Evolutionary conservation across 495 filamentous ascomycete species (phyloP), one percentile per base, ranked within the genome.

Genomic region (Filosporella fistucella): DNA sequence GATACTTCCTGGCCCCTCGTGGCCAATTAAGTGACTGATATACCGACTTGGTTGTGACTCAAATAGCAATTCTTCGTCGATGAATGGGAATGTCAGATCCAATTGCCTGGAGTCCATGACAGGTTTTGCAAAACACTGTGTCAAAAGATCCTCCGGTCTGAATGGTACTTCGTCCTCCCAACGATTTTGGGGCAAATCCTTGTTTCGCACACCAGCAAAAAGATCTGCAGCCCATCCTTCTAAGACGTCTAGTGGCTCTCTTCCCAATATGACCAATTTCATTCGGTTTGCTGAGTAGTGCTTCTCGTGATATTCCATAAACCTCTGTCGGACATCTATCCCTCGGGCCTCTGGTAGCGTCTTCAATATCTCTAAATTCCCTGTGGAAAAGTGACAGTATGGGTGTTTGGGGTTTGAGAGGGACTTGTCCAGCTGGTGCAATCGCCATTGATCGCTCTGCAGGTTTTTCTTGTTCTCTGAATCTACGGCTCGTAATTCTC

Each of bases 381-480:
- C 93, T 0, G 93, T 99, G 0, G 91, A 94, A 64, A 99, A 99
- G 60, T 96, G 87, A 62, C 85, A 85, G 59, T 87, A 95, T n/a
- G 93, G 93, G 60, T 97, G 94, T 30, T 82, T 81, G 3, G 85
- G 81, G 65, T 91, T 99, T 20, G 91, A 90, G 10, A 94, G 69
- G 1, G 88, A 85, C 66, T 96, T 96, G 60, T 87, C 87, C 24
- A 99, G 75, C 62, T 99, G 93, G 65, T 91, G 81, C 49, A 96
- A 66, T 17, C 93, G 84, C 94, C 94, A 99, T 49, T 79, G 70
- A 63, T 99, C 93, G 65, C 78, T 95, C 68, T 99, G 93, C 20
- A 99, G 77, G 54, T 99, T 99, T 74, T 99, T 97, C 75, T 99
- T 99, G 68, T 97, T 96, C 63, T 99, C 93, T 0, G 93, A 97